Evolutionary conservation across 106 monocot genomes (phyloP).

Genomic region (Cymbidium sinense): DNA sequence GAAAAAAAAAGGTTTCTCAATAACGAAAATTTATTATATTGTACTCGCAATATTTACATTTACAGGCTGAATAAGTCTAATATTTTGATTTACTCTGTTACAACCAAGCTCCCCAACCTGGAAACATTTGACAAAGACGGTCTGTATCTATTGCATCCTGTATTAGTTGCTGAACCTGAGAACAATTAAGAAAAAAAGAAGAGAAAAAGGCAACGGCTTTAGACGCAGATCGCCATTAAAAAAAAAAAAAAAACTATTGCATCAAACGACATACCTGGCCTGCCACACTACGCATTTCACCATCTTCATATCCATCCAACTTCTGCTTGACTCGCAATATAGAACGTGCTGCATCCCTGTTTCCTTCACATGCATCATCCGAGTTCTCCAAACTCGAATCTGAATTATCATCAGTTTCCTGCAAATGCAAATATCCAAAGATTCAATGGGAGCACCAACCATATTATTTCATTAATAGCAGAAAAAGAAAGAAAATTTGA

Average conservation of each 20-base stretch:
- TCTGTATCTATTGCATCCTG: conserved; percentile 82
- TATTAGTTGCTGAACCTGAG: conserved; percentile 89
- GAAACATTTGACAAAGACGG: conserved; percentile 83
- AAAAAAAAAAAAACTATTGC: no score
- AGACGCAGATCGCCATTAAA: no score
- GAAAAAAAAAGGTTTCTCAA: no score
- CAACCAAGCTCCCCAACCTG: conserved; percentile 93
- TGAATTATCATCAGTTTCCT: conserved; percentile 71
- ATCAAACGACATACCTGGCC: conserved; percentile 86
- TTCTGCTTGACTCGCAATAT: conserved; percentile 85
- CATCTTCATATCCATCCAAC: conserved; percentile 93
- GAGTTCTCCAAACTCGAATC: conserved; percentile 65
- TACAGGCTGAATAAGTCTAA: neutral
- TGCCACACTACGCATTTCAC: conserved; percentile 87
- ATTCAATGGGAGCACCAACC: neutral
- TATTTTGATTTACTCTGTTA: conserved; percentile 15
- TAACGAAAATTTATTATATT: neutral
- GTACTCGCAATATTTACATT: neutral
- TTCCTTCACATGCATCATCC: conserved; percentile 83
- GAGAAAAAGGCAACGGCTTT: neutral
- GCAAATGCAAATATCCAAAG: conserved; percentile 5
- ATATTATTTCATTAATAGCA: neutral
- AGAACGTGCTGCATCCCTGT: conserved; percentile 97
- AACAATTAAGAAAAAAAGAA: neutral
- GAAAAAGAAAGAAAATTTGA: neutral